A percentile compares a stretch with the other conserved stretches of the same genome.
Evolutionary conservation across 768 basidiomycete species (phyloP).

Genomic region (Mycena metata): DNA sequence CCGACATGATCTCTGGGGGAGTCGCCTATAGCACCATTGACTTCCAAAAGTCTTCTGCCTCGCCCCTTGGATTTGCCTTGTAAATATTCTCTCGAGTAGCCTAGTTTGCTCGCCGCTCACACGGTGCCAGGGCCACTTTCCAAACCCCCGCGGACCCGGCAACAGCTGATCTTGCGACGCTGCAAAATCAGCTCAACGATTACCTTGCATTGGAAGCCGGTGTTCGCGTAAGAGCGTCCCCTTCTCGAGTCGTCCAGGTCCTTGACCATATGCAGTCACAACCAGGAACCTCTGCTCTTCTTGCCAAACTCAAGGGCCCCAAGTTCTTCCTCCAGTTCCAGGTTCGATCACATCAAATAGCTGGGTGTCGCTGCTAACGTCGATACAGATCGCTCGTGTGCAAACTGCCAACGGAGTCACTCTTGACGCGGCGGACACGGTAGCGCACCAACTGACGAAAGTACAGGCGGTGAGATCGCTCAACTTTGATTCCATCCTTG

Average conservation of each 20-base stretch:
- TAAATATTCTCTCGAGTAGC: conserved; percentile 6
- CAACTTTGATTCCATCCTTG: not conserved
- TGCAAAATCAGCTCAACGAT: conserved; percentile 46
- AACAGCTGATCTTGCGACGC: conserved; percentile 38
- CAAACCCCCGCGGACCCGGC: conserved; percentile 44
- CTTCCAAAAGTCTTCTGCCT: conserved; percentile 45
- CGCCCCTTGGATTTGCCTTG: conserved; percentile 47
- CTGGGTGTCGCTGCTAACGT: not conserved
- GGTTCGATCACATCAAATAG: conserved; percentile 2
- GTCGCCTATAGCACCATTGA: conserved; percentile 45
- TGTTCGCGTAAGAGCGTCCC: conserved; percentile 37
- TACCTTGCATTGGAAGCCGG: conserved; percentile 48
- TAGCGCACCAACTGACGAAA: conserved; percentile 46
- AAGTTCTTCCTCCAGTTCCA: conserved; percentile 51
- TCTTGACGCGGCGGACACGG: conserved; percentile 44
- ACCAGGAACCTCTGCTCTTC: conserved; percentile 40
- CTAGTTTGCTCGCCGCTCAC: not conserved
- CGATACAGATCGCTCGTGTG: conserved; percentile 42
- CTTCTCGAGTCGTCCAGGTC: not conserved
- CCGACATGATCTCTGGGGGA: conserved; percentile 44
- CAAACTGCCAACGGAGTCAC: conserved; percentile 42
- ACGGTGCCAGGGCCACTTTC: conserved; percentile 39
- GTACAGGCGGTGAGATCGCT: conserved; percentile 41
- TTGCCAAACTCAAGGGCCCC: conserved; percentile 46
- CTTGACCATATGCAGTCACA: conserved; percentile 39